These are phyloP conservation scores for Scheffersomyces lignicola DNA, from an alignment of 1,139 yeast species.

Conservation along the genomic window DNA sequence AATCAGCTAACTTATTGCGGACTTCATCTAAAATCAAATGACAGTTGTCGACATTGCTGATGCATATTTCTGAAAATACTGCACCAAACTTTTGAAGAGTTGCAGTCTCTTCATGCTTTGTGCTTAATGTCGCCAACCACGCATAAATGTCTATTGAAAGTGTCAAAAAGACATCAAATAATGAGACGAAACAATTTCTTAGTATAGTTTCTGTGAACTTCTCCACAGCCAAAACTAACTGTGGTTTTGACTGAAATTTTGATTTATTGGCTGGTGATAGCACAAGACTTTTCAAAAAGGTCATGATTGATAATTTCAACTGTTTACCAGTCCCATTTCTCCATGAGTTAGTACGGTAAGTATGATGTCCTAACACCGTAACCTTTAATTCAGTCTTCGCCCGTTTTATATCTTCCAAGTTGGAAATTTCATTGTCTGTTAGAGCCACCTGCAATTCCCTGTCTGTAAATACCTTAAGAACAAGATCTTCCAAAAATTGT, in stretches of 20 bases:
- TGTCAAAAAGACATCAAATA: slow-evolving; percentile 34
- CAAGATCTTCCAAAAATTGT: slow-evolving; percentile 20
- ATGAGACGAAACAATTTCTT: slow-evolving; percentile 30
- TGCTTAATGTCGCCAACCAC: slow-evolving; percentile 18
- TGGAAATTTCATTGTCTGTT: slow-evolving; percentile 5
- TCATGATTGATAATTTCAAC: slow-evolving; percentile 46
- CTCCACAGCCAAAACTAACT: slow-evolving; percentile 22
- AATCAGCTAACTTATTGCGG: slow-evolving; percentile 22
- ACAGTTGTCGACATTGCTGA: slow-evolving; percentile 6
- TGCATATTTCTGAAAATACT: slow-evolving; percentile 4
- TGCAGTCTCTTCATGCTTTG: slow-evolving; percentile 12
- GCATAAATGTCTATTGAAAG: slow-evolving; percentile 32
- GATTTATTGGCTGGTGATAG: slow-evolving; percentile 13
- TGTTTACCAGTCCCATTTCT: slow-evolving; percentile 63
- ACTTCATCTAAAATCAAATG: slow-evolving; percentile 16
- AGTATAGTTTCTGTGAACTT: slow-evolving; percentile 23
- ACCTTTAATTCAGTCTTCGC: not conserved
- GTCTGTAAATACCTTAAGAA: slow-evolving; percentile 31
- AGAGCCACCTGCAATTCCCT: slow-evolving; percentile 19
- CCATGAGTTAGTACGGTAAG: slow-evolving; percentile 58
- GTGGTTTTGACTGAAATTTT: slow-evolving; percentile 24
- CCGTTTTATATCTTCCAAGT: slow-evolving; percentile 13
- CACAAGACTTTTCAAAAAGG: slow-evolving; percentile 28
- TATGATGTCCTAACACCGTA: not conserved
- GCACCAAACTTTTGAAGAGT: slow-evolving; percentile 6